Conservation (phyloP, 257 asterid species). For the Coffea eugenioides region DNA sequence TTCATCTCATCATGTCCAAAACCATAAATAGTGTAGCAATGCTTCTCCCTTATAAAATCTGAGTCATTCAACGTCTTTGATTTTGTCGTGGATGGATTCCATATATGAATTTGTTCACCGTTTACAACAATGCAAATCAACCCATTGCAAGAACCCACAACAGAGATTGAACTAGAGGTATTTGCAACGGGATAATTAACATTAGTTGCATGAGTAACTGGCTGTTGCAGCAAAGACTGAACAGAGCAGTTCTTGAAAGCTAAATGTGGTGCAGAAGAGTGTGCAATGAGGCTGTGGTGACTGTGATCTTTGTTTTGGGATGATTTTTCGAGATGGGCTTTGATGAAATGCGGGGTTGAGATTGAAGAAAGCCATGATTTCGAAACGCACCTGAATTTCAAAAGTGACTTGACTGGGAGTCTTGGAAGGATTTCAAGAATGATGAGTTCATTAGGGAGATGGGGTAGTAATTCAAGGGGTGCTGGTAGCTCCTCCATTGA, state of each 20-base stretch:
- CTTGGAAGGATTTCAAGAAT: background rate
- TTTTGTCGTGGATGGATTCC: constrained; percentile 20
- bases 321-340: constrained; percentile 31
- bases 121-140: constrained; percentile 33
- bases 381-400: constrained; percentile 3
- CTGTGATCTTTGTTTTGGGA: background rate
- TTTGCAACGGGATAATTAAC: background rate
- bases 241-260: background rate
- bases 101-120: background rate
- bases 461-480: background rate
- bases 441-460: background rate
- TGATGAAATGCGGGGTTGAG: constrained; percentile 22
- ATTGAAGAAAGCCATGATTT: constrained; percentile 1
- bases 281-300: constrained; percentile 16
- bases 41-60: background rate
- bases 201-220: background rate
- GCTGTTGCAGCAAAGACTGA: background rate
- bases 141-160: constrained; percentile 45
- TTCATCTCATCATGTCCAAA: constrained; percentile 36
- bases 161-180: background rate
- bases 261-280: no score
- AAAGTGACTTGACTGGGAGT: background rate
- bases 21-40: constrained; percentile 27
- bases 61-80: constrained; percentile 26
- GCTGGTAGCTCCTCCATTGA: background rate